Percentiles rank a stretch among this genome's conserved stretches.
Conservation (phyloP, 2,329 filamentous ascomycete genomes). For the Aureobasidium vineae region DNA sequence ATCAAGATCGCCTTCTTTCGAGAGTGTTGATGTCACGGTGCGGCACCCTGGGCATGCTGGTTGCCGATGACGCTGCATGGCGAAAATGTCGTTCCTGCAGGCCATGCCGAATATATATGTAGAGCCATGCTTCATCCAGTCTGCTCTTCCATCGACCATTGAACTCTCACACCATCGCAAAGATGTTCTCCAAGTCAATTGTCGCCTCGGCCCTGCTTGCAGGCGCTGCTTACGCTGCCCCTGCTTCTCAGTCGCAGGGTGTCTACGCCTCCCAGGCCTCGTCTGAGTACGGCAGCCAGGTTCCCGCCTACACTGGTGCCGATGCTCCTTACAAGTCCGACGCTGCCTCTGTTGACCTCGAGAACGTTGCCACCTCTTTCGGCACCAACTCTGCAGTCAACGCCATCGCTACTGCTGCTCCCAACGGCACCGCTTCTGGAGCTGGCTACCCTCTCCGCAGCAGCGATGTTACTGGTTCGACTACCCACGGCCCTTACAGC, state of each 20-base stretch:
- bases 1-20: background rate
- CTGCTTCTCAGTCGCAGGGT: constrained; percentile 35
- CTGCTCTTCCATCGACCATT: constrained; percentile 2
- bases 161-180: constrained; percentile 8
- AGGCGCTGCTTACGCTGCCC: constrained; percentile 39
- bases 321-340: constrained; percentile 45
- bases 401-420: constrained; percentile 39
- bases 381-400: constrained; percentile 46
- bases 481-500: constrained; percentile 66
- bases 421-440: constrained; percentile 34
- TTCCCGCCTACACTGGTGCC: constrained; percentile 47
- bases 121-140: background rate
- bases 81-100: constrained; percentile 23
- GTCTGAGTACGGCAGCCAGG: constrained; percentile 28
- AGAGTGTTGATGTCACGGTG: constrained; percentile 23
- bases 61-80: constrained; percentile 24
- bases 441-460: constrained; percentile 49
- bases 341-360: constrained; percentile 37
- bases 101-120: constrained; percentile 3
- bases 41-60: background rate
- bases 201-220: constrained; percentile 30
- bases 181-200: constrained; percentile 32
- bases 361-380: constrained; percentile 44
- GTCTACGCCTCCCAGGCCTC: constrained; percentile 22
- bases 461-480: constrained; percentile 56